A percentile compares a stretch with the other conserved stretches of the same genome.
Conservation (phyloP, 257 asterid genomes). For the Solanum peruvianum region DNA sequence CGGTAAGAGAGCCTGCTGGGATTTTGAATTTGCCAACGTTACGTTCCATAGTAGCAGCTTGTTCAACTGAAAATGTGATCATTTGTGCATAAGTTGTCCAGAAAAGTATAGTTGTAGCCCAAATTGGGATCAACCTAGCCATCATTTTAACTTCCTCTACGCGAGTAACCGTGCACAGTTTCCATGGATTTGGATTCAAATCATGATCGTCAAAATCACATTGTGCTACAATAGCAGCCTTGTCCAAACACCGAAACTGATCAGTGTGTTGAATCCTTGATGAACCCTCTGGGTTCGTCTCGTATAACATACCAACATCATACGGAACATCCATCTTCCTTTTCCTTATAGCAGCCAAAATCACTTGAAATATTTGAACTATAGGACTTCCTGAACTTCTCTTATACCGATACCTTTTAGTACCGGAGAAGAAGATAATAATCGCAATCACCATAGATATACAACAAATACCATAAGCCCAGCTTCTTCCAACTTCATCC, state of each 20-base stretch:
- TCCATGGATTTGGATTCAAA: slow-evolving; percentile 72
- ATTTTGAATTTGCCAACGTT: slow-evolving; percentile 46
- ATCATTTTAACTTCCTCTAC: slow-evolving; percentile 96
- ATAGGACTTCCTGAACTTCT: slow-evolving; percentile 9
- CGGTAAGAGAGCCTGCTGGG: slow-evolving; percentile 90
- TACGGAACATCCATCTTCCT: background rate
- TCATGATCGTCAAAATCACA: slow-evolving; percentile 30
- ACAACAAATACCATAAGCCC: slow-evolving; percentile 21
- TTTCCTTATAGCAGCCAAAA: background rate
- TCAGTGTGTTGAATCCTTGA: slow-evolving; percentile 5
- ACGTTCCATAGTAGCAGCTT: slow-evolving; percentile 83
- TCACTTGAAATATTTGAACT: slow-evolving; percentile 17
- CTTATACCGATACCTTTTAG: slow-evolving; percentile 2
- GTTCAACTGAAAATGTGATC: slow-evolving; percentile 89
- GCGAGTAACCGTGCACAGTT: slow-evolving; percentile 60
- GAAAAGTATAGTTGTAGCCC: slow-evolving; percentile 93
- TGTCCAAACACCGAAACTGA: slow-evolving; percentile 43
- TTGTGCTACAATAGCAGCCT: slow-evolving; percentile 66
- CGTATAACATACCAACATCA: slow-evolving; percentile 5
- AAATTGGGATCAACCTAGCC: slow-evolving; percentile 62
- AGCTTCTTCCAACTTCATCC: slow-evolving; percentile 10
- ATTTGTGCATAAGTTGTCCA: slow-evolving; percentile 96
- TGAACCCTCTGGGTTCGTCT: background rate
- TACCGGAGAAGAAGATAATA: background rate
- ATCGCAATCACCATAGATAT: slow-evolving; percentile 32